A percentile compares a stretch with the other conserved stretches of the same genome.
Conservation (phyloP, 2,329 filamentous ascomycete genomes). For the Fusarium sp. region DNA sequence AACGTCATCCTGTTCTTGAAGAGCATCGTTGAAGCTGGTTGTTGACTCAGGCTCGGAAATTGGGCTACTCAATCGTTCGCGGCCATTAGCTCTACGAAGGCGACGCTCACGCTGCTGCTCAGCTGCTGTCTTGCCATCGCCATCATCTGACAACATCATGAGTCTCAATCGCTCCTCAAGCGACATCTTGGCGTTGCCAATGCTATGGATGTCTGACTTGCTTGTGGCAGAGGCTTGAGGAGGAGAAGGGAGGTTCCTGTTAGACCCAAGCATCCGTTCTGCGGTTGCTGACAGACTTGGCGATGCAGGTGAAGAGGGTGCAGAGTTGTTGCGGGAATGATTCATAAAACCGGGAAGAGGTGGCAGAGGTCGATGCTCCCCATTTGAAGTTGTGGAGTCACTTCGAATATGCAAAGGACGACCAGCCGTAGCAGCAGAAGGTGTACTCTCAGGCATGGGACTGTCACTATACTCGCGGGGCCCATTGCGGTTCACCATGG, state of each 20-base stretch:
- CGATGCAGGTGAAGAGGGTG: conserved; percentile 66
- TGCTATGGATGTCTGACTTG: conserved; percentile 82
- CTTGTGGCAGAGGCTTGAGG: conserved; percentile 73
- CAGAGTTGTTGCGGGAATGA: conserved; percentile 54
- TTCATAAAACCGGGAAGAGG: conserved; percentile 76
- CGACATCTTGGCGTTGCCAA: conserved; percentile 81
- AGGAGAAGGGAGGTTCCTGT: conserved; percentile 78
- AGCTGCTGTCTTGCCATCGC: conserved; percentile 66
- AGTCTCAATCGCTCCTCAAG: conserved; percentile 87
- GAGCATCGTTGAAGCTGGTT: conserved; percentile 49
- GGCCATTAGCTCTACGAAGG: conserved; percentile 70
- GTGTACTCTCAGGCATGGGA: conserved; percentile 70
- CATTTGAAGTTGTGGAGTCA: conserved; percentile 81
- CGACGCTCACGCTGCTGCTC: conserved; percentile 76
- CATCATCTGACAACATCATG: conserved; percentile 85
- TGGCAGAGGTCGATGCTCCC: conserved; percentile 85
- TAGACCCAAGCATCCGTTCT: conserved; percentile 75
- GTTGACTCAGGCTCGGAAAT: conserved; percentile 54
- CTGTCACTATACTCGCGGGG: conserved; percentile 71
- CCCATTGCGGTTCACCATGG: conserved; percentile 50
- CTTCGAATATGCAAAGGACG: conserved; percentile 71
- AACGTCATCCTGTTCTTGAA: conserved; percentile 69
- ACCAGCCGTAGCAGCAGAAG: conserved; percentile 55
- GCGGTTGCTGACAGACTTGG: conserved; percentile 75
- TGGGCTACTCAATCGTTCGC: conserved; percentile 62